Evolutionary conservation across 441 rosid genomes (phyloP).

Genomic region (Gossypium lobatum): DNA sequence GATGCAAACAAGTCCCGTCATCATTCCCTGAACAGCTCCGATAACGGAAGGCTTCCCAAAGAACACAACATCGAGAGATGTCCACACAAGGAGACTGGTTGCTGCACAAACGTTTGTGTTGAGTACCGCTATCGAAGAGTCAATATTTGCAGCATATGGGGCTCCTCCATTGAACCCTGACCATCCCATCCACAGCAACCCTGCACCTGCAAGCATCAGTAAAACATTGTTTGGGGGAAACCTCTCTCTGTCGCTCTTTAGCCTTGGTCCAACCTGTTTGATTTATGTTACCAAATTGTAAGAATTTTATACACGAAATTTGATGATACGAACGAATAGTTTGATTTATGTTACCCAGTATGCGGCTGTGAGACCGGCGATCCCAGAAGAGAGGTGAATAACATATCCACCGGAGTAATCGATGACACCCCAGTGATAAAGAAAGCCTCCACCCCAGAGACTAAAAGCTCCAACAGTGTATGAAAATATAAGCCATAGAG

Average conservation of each 20-base stretch:
- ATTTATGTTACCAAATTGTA: background rate
- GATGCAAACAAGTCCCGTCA: slow-evolving; percentile 75
- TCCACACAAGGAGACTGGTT: slow-evolving; percentile 87
- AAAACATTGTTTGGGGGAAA: slow-evolving; percentile 86
- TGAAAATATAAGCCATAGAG: slow-evolving; percentile 64
- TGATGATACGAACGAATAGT: background rate
- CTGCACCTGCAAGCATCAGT: slow-evolving; percentile 85
- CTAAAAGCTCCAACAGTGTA: slow-evolving; percentile 80
- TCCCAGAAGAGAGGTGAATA: slow-evolving; percentile 76
- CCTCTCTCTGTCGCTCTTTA: slow-evolving; percentile 63
- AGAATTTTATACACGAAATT: background rate
- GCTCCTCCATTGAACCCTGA: slow-evolving; percentile 93
- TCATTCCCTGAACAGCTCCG: slow-evolving; percentile 90
- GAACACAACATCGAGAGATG: slow-evolving; percentile 61
- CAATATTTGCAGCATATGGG: slow-evolving; percentile 69
- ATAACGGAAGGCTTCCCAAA: slow-evolving; percentile 85
- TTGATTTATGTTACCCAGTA: slow-evolving; percentile 48
- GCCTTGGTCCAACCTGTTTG: slow-evolving; percentile 69
- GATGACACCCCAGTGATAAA: slow-evolving; percentile 72
- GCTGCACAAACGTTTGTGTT: slow-evolving; percentile 80
- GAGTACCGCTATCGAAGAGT: slow-evolving; percentile 55
- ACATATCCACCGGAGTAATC: slow-evolving; percentile 87
- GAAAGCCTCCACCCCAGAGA: slow-evolving; percentile 80
- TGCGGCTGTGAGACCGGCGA: slow-evolving; percentile 73
- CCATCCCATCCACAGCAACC: slow-evolving; percentile 92